These are phyloP conservation scores for Amyloporia xantha DNA, from an alignment of 768 basidiomycete genomes.

Conservation along the genomic window DNA sequence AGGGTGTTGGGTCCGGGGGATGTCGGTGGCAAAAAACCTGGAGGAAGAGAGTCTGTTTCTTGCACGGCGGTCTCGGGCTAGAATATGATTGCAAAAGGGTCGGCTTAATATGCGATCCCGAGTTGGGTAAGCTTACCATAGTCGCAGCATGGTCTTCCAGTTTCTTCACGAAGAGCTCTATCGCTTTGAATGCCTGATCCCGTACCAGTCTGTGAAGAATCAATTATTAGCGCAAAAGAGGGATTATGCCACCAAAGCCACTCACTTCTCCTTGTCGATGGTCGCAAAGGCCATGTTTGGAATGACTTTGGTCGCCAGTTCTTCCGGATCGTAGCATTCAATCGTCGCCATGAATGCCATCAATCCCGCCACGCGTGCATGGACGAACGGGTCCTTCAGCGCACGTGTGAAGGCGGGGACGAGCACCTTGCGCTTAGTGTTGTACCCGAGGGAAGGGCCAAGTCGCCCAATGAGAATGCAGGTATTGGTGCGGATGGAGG, in stretches of 20 bases:
- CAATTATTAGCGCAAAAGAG: neutral
- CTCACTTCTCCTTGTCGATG: conserved; percentile 91
- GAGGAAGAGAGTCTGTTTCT: conserved; percentile 15
- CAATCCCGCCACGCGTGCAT: conserved; percentile 87
- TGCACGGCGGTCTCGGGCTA: conserved; percentile 51
- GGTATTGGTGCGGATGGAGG: conserved; percentile 95
- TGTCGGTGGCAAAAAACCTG: conserved; percentile 9
- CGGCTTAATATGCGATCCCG: neutral
- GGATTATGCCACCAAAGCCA: neutral
- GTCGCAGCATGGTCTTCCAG: conserved; percentile 71
- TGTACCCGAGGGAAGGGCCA: conserved; percentile 75
- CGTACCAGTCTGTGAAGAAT: conserved; percentile 65
- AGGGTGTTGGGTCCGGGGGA: conserved; percentile 38
- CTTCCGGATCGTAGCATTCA: conserved; percentile 84
- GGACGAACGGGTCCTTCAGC: conserved; percentile 86
- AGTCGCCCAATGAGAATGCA: conserved; percentile 93
- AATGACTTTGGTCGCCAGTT: conserved; percentile 84
- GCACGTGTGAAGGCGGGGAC: conserved; percentile 91
- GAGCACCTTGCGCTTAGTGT: conserved; percentile 94
- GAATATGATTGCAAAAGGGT: neutral
- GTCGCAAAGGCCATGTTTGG: conserved; percentile 75
- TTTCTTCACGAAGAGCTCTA: conserved; percentile 81
- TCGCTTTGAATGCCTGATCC: conserved; percentile 92
- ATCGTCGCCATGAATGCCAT: conserved; percentile 95
- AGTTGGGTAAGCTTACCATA: conserved; percentile 53